These are phyloP conservation scores for Talaromyces sp. DNA, from an alignment of 2,329 filamentous ascomycete genomes.

Conservation along the genomic window DNA sequence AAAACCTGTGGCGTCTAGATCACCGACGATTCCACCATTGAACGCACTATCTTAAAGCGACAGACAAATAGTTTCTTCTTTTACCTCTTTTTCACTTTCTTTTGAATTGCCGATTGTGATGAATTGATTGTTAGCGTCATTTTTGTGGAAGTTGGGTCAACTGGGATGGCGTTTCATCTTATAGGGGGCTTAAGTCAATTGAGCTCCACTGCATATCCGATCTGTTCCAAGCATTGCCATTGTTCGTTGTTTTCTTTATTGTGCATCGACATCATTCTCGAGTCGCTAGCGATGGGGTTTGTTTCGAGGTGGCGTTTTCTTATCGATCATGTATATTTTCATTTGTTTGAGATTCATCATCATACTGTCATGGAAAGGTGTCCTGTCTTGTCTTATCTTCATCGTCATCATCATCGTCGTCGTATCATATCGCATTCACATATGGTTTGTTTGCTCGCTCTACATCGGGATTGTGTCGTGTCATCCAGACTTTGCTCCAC, in stretches of 20 bases:
- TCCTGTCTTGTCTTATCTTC: neutral
- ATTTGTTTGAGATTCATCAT: conserved; percentile 13
- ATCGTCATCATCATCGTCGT: conserved; percentile 6
- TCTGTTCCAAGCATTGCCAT: conserved; percentile 6
- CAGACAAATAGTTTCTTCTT: neutral
- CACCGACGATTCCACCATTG: conserved; percentile 32
- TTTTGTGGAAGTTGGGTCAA: neutral
- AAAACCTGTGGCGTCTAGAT: conserved; percentile 35
- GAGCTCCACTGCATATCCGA: conserved; percentile 4
- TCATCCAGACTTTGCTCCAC: conserved; percentile 1
- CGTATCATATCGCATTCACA: conserved; percentile 4
- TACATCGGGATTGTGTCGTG: conserved; percentile 13
- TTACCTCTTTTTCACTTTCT: neutral
- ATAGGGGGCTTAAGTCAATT: neutral
- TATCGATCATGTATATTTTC: conserved; percentile 9
- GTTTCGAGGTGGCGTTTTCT: conserved; percentile 4
- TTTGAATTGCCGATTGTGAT: neutral
- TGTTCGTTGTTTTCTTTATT: neutral
- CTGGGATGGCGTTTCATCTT: conserved; percentile 8
- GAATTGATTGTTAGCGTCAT: conserved; percentile 4
- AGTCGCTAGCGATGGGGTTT: conserved; percentile 11
- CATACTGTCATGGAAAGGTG: conserved; percentile 11
- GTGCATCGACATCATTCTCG: conserved; percentile 7
- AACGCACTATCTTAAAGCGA: conserved; percentile 1
- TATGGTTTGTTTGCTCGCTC: neutral